Percentiles rank a stretch among this genome's conserved stretches.
These are phyloP conservation scores for Diaporthe capsici DNA, from an alignment of 2,329 filamentous ascomycete genomes.

Conservation along the genomic window DNA sequence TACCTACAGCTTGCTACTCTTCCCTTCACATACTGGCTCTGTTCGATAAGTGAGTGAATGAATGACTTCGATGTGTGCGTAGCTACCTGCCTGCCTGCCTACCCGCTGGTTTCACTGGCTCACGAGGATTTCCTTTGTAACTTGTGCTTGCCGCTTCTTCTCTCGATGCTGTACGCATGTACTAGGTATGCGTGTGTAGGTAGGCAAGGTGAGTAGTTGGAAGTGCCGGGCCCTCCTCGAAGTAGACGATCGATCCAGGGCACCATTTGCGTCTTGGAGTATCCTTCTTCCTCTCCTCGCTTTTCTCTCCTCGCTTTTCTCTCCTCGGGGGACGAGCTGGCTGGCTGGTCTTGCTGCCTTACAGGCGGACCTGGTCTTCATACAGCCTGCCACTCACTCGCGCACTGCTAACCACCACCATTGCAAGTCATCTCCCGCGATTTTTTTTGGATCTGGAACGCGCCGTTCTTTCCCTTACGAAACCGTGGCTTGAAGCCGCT, in stretches of 20 bases:
- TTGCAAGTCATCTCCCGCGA: no score
- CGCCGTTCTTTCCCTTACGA: no score
- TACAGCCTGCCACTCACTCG: not conserved
- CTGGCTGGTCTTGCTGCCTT: not conserved
- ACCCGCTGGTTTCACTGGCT: not conserved
- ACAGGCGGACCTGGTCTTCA: not conserved
- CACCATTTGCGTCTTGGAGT: not conserved
- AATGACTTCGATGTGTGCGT: not conserved
- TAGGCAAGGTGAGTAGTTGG: no score
- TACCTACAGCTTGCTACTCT: conserved; percentile 10
- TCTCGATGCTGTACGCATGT: not conserved
- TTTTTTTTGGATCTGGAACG: no score
- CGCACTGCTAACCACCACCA: no score
- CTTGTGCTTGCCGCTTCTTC: not conserved
- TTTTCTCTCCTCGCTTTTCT: no score
- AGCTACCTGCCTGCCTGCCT: no score
- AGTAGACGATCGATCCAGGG: not conserved
- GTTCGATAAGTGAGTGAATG: not conserved
- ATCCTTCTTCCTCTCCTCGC: not conserved
- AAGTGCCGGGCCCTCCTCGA: no score
- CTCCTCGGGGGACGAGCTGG: not conserved
- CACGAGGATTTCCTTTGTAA: not conserved
- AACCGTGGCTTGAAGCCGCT: no score
- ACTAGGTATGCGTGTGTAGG: not conserved
- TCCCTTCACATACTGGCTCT: not conserved